phyloP scores from a whole-genome alignment of 805 yeast species.

The Kodamaea leandrae region DNA sequence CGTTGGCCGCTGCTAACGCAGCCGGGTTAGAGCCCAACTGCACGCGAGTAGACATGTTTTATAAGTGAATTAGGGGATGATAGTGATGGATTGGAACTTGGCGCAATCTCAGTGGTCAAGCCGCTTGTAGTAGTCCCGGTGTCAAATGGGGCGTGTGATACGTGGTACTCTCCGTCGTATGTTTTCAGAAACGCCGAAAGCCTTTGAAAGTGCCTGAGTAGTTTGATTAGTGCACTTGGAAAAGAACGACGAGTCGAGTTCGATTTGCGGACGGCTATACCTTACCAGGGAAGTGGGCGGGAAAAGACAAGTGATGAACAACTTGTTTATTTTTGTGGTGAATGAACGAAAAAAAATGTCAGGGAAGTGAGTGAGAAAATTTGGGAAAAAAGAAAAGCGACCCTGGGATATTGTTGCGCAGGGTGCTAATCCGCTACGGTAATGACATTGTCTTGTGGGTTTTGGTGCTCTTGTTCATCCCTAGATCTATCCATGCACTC shows the following conservation, averaged over 20 bases:
- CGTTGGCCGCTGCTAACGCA: conserved; percentile 40
- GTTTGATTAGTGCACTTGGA: neutral
- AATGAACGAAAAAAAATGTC: neutral
- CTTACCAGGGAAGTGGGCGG: conserved; percentile 4
- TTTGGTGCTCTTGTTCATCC: too few relatives aligned
- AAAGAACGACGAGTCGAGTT: conserved; percentile 1
- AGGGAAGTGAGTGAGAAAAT: neutral
- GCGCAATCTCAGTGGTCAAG: neutral
- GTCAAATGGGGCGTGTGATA: too few relatives aligned
- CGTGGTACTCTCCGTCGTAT: neutral
- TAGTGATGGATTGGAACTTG: neutral
- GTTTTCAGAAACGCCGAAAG: neutral
- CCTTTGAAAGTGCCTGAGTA: neutral
- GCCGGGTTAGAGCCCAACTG: conserved; percentile 33
- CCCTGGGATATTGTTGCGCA: neutral
- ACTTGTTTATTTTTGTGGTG: conserved; percentile 6
- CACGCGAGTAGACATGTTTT: conserved; percentile 25
- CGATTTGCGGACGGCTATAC: neutral
- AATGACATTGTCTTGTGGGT: too few relatives aligned
- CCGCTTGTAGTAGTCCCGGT: neutral
- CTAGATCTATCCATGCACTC: neutral
- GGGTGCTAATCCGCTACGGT: too few relatives aligned
- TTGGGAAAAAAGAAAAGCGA: conserved; percentile 2
- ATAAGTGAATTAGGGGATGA: neutral
- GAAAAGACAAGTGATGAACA: conserved; percentile 6